These are phyloP conservation scores for Terana coerulea DNA, from an alignment of 768 basidiomycete genomes.

Conservation along the genomic window DNA sequence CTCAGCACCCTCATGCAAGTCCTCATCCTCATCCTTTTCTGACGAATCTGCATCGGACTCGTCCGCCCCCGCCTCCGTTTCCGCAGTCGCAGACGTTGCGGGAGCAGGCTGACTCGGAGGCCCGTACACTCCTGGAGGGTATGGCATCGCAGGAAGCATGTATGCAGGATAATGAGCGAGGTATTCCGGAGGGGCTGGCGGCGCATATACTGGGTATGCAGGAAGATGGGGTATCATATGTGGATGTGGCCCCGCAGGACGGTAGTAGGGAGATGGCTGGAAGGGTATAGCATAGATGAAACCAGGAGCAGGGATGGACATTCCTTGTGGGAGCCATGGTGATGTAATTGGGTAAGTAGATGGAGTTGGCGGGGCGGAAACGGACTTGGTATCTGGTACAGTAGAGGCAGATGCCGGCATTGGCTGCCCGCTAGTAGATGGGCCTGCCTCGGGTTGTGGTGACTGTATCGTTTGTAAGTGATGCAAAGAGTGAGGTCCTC, in stretches of 20 bases:
- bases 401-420: too few species aligned
- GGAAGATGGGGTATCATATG: neutral
- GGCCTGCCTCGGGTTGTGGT: neutral
- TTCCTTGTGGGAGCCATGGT: conserved; percentile 36
- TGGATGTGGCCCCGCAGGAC: neutral
- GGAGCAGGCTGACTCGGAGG: neutral
- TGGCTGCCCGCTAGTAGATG: too few species aligned
- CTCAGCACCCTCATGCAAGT: neutral
- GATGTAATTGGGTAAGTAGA: conserved; percentile 42
- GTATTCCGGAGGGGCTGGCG: neutral
- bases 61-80: neutral
- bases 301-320: conserved; percentile 52
- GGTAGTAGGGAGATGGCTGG: conserved; percentile 13
- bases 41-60: neutral
- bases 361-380: too few species aligned
- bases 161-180: conserved; percentile 1
- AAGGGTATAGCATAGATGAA: conserved; percentile 23
- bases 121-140: neutral
- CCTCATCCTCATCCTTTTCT: neutral
- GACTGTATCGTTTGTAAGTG: too few species aligned
- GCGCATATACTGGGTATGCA: neutral
- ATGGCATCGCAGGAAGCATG: neutral
- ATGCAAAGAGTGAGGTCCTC: neutral
- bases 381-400: too few species aligned
- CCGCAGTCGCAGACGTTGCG: neutral